phyloP scores from a whole-genome alignment of 2,329 filamentous ascomycete species.

The Aspergillus sojae region DNA sequence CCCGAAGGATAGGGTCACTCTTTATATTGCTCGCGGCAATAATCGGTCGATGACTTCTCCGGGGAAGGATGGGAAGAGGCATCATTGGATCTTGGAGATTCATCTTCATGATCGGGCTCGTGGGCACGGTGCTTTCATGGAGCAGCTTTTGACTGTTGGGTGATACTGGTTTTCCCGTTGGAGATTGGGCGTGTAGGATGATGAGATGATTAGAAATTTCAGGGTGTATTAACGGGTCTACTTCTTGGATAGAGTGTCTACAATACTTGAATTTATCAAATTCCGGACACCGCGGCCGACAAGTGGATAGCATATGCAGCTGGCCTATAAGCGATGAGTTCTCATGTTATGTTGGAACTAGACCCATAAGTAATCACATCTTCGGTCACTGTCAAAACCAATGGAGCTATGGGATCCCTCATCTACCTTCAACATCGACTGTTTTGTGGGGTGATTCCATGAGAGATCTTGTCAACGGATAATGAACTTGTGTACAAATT shows the following conservation, averaged over 20 bases:
- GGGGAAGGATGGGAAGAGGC: conserved; percentile 45
- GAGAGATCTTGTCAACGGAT: no score
- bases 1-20: conserved; percentile 48
- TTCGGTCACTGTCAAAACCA: no score
- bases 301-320: no score
- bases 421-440: no score
- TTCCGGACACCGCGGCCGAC: no score
- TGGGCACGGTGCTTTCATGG: conserved; percentile 48
- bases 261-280: no score
- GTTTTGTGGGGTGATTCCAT: no score
- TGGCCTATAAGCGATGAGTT: no score
- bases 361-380: no score
- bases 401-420: no score
- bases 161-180: conserved; percentile 2
- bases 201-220: background rate
- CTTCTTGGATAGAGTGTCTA: background rate
- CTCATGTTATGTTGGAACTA: no score
- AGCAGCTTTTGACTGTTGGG: conserved; percentile 37
- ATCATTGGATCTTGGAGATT: conserved; percentile 57
- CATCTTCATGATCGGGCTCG: conserved; percentile 48
- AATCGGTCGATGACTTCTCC: conserved; percentile 42
- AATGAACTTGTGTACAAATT: no score
- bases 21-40: conserved; percentile 53
- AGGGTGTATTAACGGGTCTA: background rate
- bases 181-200: background rate